Conservation (phyloP, 2,329 filamentous ascomycete species). For the Chaetomium sp. region DNA sequence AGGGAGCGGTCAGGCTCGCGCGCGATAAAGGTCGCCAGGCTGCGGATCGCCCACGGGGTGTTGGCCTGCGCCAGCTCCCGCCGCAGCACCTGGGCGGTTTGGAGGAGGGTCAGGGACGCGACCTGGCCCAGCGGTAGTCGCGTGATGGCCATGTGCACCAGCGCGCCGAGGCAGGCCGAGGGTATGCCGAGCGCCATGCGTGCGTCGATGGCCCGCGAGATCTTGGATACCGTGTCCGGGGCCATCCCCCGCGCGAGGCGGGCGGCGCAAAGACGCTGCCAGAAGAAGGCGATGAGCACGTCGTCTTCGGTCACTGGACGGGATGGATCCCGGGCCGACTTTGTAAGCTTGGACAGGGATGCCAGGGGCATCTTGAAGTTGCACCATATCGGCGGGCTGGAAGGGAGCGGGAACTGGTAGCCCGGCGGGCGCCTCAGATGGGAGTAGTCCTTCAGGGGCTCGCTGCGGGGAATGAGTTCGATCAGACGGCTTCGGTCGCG, state of each 20-base stretch:
- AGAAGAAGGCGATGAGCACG: neutral
- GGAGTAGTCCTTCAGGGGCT: neutral
- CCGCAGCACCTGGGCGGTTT: conserved; percentile 34
- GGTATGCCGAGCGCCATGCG: too few species aligned
- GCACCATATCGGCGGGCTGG: neutral
- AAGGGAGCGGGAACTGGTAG: neutral
- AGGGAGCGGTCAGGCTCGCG: conserved; percentile 35
- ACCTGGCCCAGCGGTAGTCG: conserved; percentile 36
- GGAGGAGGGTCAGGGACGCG: conserved; percentile 30
- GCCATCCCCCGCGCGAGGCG: neutral
- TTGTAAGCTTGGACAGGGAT: neutral
- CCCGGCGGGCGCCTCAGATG: neutral
- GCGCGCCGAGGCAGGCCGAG: too few species aligned
- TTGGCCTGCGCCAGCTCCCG: conserved; percentile 34
- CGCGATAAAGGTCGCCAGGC: conserved; percentile 39
- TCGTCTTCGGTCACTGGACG: neutral
- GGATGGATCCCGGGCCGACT: neutral
- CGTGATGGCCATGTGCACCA: conserved; percentile 22
- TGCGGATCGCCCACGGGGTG: conserved; percentile 35
- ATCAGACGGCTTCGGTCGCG: neutral
- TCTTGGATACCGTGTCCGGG: neutral
- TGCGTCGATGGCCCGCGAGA: neutral
- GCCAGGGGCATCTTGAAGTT: conserved; percentile 6
- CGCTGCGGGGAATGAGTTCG: neutral
- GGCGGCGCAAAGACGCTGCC: neutral